Evolutionary conservation across 345 rosid species (phyloP).

Genomic region (Salix purpurea): DNA sequence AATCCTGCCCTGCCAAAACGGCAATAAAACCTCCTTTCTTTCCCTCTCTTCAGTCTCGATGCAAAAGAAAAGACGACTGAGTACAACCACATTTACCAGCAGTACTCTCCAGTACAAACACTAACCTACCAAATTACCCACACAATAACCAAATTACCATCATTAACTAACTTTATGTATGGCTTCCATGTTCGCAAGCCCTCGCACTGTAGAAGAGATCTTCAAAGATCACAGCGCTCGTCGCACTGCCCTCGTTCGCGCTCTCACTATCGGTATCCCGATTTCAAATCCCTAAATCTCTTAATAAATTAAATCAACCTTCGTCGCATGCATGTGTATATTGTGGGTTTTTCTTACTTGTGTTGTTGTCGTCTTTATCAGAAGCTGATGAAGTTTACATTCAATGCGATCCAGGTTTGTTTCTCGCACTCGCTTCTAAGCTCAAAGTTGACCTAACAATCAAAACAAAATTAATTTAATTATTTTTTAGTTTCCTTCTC

Average conservation of each 20-base stretch:
- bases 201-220: slow-evolving; percentile 96
- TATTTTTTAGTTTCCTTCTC: neutral
- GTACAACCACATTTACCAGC: neutral
- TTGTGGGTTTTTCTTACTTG: neutral
- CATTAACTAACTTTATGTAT: neutral
- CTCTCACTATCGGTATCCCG: slow-evolving; percentile 67
- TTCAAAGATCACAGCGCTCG: slow-evolving; percentile 77
- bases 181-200: slow-evolving; percentile 46
- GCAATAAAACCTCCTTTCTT: neutral
- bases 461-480: neutral
- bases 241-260: slow-evolving; percentile 79
- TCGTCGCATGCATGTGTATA: neutral
- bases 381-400: slow-evolving; percentile 88
- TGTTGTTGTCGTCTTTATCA: slow-evolving; percentile 18
- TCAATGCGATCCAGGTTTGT: slow-evolving; percentile 95
- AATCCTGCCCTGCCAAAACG: neutral
- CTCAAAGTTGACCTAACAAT: neutral
- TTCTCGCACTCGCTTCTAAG: neutral
- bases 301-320: neutral
- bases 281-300: neutral
- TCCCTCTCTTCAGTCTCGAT: neutral
- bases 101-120: neutral
- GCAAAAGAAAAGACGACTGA: neutral
- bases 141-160: neutral
- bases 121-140: neutral